phyloP scores from a whole-genome alignment of 1,139 yeast species.

The Scheffersomyces insectosa region DNA sequence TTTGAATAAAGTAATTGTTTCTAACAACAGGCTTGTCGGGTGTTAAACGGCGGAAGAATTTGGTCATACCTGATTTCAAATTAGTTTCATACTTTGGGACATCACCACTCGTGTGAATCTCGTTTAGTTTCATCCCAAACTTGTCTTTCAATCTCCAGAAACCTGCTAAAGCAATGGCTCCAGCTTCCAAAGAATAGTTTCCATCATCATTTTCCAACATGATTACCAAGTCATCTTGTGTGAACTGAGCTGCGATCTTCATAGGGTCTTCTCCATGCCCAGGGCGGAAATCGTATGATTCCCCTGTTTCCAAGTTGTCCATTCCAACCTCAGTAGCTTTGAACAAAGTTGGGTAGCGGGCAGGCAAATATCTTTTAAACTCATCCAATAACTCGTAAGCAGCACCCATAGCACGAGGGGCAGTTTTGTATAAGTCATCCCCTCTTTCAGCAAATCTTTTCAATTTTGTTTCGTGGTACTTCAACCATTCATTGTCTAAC shows the following conservation, averaged over 20 bases:
- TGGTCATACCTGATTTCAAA: constrained; percentile 63
- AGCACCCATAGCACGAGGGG: constrained; percentile 53
- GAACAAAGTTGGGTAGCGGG: constrained; percentile 59
- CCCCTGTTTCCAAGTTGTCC: constrained; percentile 55
- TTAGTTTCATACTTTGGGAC: constrained; percentile 64
- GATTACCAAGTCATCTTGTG: constrained; percentile 70
- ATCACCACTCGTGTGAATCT: constrained; percentile 63
- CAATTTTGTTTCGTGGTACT: constrained; percentile 53
- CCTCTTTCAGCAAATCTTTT: constrained; percentile 49
- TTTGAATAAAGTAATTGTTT: constrained; percentile 66
- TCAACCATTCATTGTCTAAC: constrained; percentile 62
- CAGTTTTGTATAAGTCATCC: constrained; percentile 50
- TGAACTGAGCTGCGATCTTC: constrained; percentile 54
- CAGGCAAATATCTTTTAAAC: constrained; percentile 53
- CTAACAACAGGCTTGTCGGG: constrained; percentile 61
- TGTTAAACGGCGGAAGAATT: constrained; percentile 55
- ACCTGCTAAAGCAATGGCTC: constrained; percentile 63
- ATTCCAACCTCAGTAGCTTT: constrained; percentile 46
- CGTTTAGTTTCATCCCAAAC: constrained; percentile 49
- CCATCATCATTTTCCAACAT: constrained; percentile 63
- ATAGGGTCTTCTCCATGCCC: constrained; percentile 50
- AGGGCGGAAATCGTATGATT: constrained; percentile 39
- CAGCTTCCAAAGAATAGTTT: constrained; percentile 55
- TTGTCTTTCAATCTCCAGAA: constrained; percentile 67
- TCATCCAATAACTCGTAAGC: constrained; percentile 59